Conservation (phyloP, 2,329 filamentous ascomycete species). For the Aspergillus felis region DNA sequence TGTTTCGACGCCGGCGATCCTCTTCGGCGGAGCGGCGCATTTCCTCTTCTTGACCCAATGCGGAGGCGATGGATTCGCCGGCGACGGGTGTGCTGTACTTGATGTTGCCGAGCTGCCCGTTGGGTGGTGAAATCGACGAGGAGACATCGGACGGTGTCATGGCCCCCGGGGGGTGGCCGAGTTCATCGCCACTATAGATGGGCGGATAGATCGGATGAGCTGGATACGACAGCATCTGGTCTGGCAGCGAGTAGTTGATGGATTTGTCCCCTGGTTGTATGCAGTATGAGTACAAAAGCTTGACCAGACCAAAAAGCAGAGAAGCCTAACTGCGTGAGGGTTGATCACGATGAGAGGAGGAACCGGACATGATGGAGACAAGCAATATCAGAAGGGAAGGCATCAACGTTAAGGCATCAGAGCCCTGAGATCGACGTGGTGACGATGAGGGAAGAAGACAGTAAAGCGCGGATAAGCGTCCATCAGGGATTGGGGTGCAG, state of each 20-base stretch:
- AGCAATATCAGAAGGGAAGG: not conserved
- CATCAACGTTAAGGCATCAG: not conserved
- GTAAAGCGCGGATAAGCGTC: constrained; percentile 16
- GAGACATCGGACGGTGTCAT: constrained; percentile 41
- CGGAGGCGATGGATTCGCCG: constrained; percentile 39
- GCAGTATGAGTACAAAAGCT: constrained; percentile 21
- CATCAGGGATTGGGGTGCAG: constrained; percentile 20
- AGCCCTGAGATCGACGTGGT: constrained; percentile 3
- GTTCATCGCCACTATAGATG: constrained; percentile 35
- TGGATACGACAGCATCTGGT: constrained; percentile 38
- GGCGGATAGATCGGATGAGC: constrained; percentile 37
- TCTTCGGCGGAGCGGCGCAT: constrained; percentile 75
- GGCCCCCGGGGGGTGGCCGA: constrained; percentile 32
- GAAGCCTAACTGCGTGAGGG: not conserved
- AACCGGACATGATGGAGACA: constrained; percentile 5
- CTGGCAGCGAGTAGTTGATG: constrained; percentile 36
- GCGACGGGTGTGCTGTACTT: constrained; percentile 39
- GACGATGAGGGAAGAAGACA: constrained; percentile 11
- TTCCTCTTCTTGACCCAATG: constrained; percentile 63
- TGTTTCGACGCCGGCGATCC: constrained; percentile 85
- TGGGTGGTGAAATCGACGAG: constrained; percentile 40
- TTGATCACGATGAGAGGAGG: constrained; percentile 9
- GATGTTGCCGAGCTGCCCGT: constrained; percentile 36
- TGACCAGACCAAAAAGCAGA: not conserved
- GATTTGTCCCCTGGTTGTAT: constrained; percentile 29